Conservation (phyloP, 192 early-diverging fungal species). For the Coemansia sp. region DNA sequence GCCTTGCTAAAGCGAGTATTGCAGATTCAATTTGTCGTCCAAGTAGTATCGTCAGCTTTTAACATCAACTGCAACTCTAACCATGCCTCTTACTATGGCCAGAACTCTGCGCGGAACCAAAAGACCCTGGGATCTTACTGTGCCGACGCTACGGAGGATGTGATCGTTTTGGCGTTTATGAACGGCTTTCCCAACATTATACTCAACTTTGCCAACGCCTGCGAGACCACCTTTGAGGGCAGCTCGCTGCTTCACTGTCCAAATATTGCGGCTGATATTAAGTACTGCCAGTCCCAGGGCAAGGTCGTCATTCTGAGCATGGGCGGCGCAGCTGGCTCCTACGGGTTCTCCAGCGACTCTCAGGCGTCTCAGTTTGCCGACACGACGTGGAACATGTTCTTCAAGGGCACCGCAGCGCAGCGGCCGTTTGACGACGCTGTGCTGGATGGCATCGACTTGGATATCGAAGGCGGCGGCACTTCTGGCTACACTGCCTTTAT, state of each 20-base stretch:
- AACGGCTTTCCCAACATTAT: constrained; percentile 56
- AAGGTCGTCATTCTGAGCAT: constrained; percentile 63
- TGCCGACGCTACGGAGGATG: constrained; percentile 58
- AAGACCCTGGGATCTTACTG: constrained; percentile 57
- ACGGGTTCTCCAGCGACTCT: constrained; percentile 52
- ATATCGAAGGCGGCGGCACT: constrained; percentile 55
- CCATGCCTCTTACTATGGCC: constrained; percentile 51
- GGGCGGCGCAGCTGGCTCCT: constrained; percentile 64
- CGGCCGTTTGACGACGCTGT: constrained; percentile 62
- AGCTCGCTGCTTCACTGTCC: constrained; percentile 60
- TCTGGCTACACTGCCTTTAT: constrained; percentile 55
- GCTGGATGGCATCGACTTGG: constrained; percentile 64
- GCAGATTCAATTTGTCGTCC: not conserved
- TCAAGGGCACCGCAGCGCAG: constrained; percentile 56
- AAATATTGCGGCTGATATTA: constrained; percentile 59
- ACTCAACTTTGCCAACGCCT: constrained; percentile 64
- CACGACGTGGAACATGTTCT: constrained; percentile 58
- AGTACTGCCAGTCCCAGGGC: constrained; percentile 64
- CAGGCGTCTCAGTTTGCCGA: constrained; percentile 55
- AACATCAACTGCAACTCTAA: constrained; percentile 48
- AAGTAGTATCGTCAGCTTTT: constrained; percentile 21
- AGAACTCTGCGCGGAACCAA: constrained; percentile 53
- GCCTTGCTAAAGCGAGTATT: not conserved
- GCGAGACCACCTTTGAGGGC: constrained; percentile 58
- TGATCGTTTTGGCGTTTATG: constrained; percentile 64